Percentiles rank a stretch among this genome's conserved stretches.
phyloP scores from a whole-genome alignment of 2,329 filamentous ascomycete genomes.

The Aphanoascus verrucosus region DNA sequence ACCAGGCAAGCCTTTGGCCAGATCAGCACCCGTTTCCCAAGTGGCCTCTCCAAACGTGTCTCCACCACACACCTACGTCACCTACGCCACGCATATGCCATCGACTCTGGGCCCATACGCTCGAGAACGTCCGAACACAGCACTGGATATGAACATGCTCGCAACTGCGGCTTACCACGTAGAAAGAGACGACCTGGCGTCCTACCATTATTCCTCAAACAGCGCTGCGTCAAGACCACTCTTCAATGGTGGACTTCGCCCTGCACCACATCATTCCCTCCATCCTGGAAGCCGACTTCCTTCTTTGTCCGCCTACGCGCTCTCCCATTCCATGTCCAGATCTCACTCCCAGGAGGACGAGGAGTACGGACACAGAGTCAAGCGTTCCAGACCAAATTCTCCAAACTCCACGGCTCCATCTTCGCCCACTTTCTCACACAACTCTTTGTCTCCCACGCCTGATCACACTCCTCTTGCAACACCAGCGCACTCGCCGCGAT shows the following conservation, averaged over 20 bases:
- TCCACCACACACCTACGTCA: conserved; percentile 74
- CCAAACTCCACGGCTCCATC: conserved; percentile 92
- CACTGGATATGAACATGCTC: conserved; percentile 56
- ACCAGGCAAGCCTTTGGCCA: conserved; percentile 66
- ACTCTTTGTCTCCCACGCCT: conserved; percentile 87
- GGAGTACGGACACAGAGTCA: conserved; percentile 62
- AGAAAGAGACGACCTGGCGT: conserved; percentile 48
- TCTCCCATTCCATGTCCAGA: conserved; percentile 75
- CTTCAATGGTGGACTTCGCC: conserved; percentile 16
- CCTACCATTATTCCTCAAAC: conserved; percentile 26
- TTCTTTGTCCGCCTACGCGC: conserved; percentile 65
- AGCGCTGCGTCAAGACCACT: conserved; percentile 24
- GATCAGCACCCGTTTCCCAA: conserved; percentile 78
- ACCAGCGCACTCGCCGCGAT: conserved; percentile 83
- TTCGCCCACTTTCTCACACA: conserved; percentile 91
- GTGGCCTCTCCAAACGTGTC: conserved; percentile 91
- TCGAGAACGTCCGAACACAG: conserved; percentile 39
- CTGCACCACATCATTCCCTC: conserved; percentile 35
- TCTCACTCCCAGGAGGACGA: conserved; percentile 56
- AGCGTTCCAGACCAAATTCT: conserved; percentile 85
- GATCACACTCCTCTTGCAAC: conserved; percentile 98
- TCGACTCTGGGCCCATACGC: conserved; percentile 50
- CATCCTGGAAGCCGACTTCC: conserved; percentile 53
- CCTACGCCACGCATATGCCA: conserved; percentile 48
- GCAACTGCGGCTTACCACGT: conserved; percentile 59